Evolutionary conservation across 2,329 filamentous ascomycete genomes (phyloP).

Genomic region (Aspergillus persii): DNA sequence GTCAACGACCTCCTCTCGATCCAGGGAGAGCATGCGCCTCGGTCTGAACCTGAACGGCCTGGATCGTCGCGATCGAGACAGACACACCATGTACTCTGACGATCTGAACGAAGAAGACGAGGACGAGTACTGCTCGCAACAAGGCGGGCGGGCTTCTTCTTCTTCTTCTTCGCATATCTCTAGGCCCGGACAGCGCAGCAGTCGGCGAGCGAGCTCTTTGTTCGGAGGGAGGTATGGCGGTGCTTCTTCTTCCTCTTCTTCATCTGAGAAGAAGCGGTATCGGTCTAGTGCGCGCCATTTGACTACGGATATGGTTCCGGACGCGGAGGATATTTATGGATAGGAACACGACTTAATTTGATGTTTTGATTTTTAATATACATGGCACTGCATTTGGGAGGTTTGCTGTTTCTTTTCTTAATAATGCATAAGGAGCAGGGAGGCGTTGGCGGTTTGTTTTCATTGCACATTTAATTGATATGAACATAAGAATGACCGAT

Average conservation of each 20-base stretch:
- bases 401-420: neutral
- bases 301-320: constrained; percentile 38
- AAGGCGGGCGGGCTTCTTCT: neutral
- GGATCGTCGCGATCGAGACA: neutral
- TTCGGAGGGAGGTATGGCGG: constrained; percentile 7
- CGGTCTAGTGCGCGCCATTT: constrained; percentile 23
- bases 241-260: constrained; percentile 15
- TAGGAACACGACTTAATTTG: constrained; percentile 14
- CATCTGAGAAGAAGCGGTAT: constrained; percentile 21
- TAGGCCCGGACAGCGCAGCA: neutral
- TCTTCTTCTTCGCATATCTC: neutral
- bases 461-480: neutral
- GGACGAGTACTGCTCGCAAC: neutral
- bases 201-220: neutral
- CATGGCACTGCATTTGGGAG: neutral
- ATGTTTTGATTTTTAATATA: neutral
- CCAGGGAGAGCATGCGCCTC: neutral
- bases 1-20: neutral
- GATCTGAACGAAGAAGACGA: neutral
- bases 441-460: neutral
- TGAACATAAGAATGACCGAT: neutral
- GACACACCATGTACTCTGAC: neutral
- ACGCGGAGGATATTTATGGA: constrained; percentile 36
- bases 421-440: neutral
- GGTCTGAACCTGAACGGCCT: neutral